Evolutionary conservation across 306 rosid genomes (phyloP).

Genomic region (Malus sieversii): DNA sequence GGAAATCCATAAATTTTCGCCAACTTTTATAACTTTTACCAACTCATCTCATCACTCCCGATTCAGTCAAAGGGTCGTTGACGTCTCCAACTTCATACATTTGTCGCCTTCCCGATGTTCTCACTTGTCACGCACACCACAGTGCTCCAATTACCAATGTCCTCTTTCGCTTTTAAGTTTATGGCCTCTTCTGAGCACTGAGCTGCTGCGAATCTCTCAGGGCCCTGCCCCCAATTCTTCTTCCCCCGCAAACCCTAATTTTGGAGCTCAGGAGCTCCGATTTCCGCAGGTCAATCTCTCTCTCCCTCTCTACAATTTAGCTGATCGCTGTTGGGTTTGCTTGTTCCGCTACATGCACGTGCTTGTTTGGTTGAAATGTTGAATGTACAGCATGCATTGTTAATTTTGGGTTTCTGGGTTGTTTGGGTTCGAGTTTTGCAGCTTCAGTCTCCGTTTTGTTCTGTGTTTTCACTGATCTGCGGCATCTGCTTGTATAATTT

Average conservation of each 20-base stretch:
- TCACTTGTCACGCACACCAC: background rate
- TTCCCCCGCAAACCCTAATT: background rate
- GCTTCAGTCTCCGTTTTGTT: background rate
- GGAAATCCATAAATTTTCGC: no score
- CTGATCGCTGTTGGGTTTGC: background rate
- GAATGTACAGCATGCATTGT: background rate
- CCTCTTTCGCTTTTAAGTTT: background rate
- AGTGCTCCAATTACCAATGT: background rate
- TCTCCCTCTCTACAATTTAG: background rate
- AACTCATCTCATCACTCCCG: background rate
- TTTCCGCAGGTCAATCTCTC: background rate
- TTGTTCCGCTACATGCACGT: background rate
- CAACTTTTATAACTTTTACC: no score
- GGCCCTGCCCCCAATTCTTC: background rate
- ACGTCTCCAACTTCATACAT: background rate
- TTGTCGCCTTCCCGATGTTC: background rate
- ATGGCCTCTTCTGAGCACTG: background rate
- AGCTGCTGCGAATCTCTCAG: background rate
- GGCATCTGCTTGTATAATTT: background rate
- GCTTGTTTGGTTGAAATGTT: background rate
- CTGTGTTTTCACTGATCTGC: background rate
- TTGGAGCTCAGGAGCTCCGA: background rate
- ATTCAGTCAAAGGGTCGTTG: background rate
- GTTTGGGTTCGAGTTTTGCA: background rate
- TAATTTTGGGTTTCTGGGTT: background rate